phyloP scores from a whole-genome alignment of 768 basidiomycete species.

The Suillus tomentosus region DNA sequence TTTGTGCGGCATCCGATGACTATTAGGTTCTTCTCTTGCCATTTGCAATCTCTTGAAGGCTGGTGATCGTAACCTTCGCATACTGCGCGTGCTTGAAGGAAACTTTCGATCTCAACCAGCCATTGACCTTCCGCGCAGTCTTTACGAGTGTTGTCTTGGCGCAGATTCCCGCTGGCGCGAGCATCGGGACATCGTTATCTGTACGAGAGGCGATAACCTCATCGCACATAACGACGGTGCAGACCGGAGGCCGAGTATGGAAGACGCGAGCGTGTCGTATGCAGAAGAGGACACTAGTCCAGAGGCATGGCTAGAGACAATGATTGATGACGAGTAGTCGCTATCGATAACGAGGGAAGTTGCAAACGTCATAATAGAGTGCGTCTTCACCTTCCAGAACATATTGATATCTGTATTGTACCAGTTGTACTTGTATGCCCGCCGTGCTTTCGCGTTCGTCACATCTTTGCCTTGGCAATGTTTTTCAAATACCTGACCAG shows the following conservation, averaged over 20 bases:
- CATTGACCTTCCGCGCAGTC: neutral
- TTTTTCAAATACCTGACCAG: neutral
- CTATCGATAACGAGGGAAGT: neutral
- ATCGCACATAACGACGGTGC: neutral
- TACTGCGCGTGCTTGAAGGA: neutral
- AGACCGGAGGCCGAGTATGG: neutral
- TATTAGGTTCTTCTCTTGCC: neutral
- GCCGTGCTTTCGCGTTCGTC: neutral
- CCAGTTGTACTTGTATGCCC: neutral
- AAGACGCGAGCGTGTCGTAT: neutral
- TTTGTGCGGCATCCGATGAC: neutral
- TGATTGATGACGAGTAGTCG: neutral
- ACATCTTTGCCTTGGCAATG: neutral
- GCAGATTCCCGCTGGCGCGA: neutral
- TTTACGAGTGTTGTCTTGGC: neutral
- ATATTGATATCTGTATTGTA: neutral
- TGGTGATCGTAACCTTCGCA: conserved; percentile 2
- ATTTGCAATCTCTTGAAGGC: neutral
- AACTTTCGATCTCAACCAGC: neutral
- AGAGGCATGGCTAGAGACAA: too few species aligned
- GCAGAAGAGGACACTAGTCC: too few species aligned
- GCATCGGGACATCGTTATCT: neutral
- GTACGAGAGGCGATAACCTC: neutral
- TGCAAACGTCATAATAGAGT: neutral
- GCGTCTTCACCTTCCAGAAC: neutral